Evolutionary conservation across 257 asterid species (phyloP), one percentile per base, ranked within the genome.

Genomic region (Dorcoceras hygrometricum): DNA sequence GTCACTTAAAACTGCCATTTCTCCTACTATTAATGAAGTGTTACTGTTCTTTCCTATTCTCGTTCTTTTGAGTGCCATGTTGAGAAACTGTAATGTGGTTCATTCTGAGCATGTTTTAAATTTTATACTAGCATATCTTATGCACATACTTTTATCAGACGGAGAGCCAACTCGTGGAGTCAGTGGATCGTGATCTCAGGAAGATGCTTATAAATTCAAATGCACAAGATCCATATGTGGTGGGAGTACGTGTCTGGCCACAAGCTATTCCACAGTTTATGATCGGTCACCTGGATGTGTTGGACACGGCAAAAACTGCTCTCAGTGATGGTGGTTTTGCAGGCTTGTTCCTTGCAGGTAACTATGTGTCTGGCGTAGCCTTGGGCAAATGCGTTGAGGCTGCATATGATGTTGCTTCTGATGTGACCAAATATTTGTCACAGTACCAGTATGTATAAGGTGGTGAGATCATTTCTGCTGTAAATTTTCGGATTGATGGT

Each of bases 341-440:
- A 63, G 99, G 99, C 19, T 70, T 93, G 57, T 84, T 93, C 77
- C 90, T 93, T 4, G 96, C 95, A 63, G 99, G 99, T 28, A 93
- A 90, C 80, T 90, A 88, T 69, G 95, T 76, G 29, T 76, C 95
- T 62, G 99, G 99, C 61, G 97, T 93, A 25, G 97, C 97, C 2
- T 79, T 93, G 82, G 99, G 99, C 25, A 81, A 95, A 82, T 90
- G 99, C 14, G 95, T 90, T 63, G 99, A 90, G 77, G 90, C 95
- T 71, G 99, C 90, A 31, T 93, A 85, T 81, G 90, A 90, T 28
- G 79, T 80, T 57, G 96, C 99, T 26, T 82, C 82, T 19, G 87
- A 90, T 68, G 97, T 93, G 22, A 76, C 82, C 6, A 78, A 83
- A 2, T 88, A 85, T 81, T 73, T 90, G 82, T 89, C 94, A 10